Percentiles rank a stretch among this genome's conserved stretches.
phyloP scores from a whole-genome alignment of 805 yeast species.

The Yarrowia sp. region DNA sequence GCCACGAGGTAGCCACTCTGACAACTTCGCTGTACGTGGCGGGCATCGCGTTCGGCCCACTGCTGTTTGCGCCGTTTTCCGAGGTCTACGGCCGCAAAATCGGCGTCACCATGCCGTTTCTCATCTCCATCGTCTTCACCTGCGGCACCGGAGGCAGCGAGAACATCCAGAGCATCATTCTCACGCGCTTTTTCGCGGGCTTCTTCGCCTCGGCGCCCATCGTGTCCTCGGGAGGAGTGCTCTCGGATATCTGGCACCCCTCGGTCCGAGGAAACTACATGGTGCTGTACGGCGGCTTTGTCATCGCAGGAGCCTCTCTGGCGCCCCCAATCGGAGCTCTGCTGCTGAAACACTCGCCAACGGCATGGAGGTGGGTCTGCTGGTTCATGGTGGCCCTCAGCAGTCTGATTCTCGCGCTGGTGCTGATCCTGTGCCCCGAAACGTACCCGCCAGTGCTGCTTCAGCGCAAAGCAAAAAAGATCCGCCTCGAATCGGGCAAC shows the following conservation, averaged over 20 bases:
- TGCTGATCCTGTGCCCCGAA: constrained; percentile 55
- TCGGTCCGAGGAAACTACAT: constrained; percentile 65
- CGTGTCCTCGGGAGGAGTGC: constrained; percentile 73
- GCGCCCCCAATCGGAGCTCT: constrained; percentile 64
- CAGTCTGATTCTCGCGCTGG: constrained; percentile 51
- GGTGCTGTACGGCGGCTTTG: constrained; percentile 51
- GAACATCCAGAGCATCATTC: constrained; percentile 61
- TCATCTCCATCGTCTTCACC: constrained; percentile 49
- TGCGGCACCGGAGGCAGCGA: constrained; percentile 55
- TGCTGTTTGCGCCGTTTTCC: constrained; percentile 58
- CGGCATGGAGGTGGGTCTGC: constrained; percentile 68
- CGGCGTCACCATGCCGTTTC: constrained; percentile 51
- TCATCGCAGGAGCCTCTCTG: constrained; percentile 52
- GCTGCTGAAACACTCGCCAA: constrained; percentile 50
- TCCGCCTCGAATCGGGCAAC: constrained; percentile 55
- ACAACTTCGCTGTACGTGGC: constrained; percentile 57
- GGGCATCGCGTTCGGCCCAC: constrained; percentile 64
- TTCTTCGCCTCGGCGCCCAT: constrained; percentile 73
- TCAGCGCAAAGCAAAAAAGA: constrained; percentile 50
- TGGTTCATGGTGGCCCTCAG: constrained; percentile 61
- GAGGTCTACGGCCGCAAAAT: constrained; percentile 57
- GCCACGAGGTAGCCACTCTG: constrained; percentile 59
- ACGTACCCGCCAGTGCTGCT: constrained; percentile 58
- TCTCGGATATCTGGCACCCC: constrained; percentile 67
- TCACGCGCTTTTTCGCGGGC: constrained; percentile 67